These are phyloP conservation scores for Choanephora cucurbitarum DNA, from an alignment of 371 early-diverging fungal species.

Conservation along the genomic window DNA sequence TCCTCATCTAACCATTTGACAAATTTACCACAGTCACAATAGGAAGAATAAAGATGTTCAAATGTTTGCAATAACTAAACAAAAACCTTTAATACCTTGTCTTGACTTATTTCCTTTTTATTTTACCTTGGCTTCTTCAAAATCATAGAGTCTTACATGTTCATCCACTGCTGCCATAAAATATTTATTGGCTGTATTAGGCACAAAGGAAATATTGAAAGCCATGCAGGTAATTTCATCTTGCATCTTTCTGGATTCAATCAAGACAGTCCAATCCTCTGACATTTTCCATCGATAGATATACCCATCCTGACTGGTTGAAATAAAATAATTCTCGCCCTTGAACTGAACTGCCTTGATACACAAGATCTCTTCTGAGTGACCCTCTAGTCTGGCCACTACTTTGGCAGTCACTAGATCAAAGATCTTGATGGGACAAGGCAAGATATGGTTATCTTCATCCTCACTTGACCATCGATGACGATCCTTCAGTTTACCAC, in stretches of 20 bases:
- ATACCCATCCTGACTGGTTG: conserved; percentile 92
- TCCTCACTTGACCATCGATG: conserved; percentile 83
- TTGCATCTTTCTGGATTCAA: conserved; percentile 61
- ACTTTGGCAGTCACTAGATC: conserved; percentile 75
- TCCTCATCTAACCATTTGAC: conserved; percentile 66
- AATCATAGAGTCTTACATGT: conserved; percentile 82
- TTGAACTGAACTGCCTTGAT: conserved; percentile 74
- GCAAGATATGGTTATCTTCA: conserved; percentile 88
- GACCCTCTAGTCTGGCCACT: conserved; percentile 70
- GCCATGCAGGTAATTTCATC: conserved; percentile 93
- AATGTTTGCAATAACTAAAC: conserved; percentile 75
- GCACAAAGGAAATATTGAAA: conserved; percentile 88
- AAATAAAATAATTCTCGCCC: conserved; percentile 76
- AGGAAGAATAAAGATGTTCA: conserved; percentile 80
- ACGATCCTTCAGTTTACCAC: conserved; percentile 75
- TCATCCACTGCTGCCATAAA: conserved; percentile 89
- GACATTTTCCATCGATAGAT: conserved; percentile 85
- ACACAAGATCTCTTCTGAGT: conserved; percentile 83
- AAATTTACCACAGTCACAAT: conserved; percentile 90
- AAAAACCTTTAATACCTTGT: too few species aligned
- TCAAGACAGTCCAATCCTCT: conserved; percentile 68
- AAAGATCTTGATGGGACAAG: conserved; percentile 88
- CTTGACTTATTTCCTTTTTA: too few species aligned
- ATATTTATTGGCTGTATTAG: conserved; percentile 87
- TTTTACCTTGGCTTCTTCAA: conserved; percentile 69